Conservation (phyloP, 1,139 yeast genomes). For the Diutina pseudorugosa region DNA sequence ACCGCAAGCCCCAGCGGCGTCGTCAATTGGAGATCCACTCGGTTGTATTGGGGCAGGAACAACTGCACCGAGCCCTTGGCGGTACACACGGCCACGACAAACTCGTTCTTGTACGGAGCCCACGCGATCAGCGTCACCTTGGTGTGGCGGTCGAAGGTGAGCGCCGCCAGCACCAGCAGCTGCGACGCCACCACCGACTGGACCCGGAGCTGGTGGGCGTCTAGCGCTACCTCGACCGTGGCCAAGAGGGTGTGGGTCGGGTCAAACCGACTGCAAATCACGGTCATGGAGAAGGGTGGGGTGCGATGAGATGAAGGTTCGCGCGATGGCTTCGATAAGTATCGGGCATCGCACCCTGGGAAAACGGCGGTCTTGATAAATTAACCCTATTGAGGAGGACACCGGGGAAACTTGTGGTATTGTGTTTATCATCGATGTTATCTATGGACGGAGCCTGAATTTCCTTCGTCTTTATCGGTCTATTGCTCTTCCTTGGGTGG, state of each 20-base stretch:
- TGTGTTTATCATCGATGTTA: no score
- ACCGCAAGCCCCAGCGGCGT: conserved; percentile 43
- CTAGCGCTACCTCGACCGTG: conserved; percentile 57
- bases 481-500: no score
- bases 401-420: no score
- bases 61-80: conserved; percentile 53
- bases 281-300: not conserved
- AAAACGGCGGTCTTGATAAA: no score
- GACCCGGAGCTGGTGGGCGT: conserved; percentile 60
- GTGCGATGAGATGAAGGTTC: not conserved
- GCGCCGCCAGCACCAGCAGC: conserved; percentile 25
- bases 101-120: conserved; percentile 28
- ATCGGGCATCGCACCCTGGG: no score
- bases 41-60: conserved; percentile 57
- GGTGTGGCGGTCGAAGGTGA: conserved; percentile 43
- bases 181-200: conserved; percentile 34
- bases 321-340: not conserved
- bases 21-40: conserved; percentile 37
- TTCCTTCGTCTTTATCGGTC: no score
- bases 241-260: conserved; percentile 51
- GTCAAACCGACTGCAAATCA: conserved; percentile 25
- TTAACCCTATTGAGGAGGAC: no score
- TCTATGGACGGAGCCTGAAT: no score
- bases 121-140: conserved; percentile 45
- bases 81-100: conserved; percentile 50